Evolutionary conservation across 2,329 filamentous ascomycete species (phyloP).

Genomic region (Talaromyces piceae): DNA sequence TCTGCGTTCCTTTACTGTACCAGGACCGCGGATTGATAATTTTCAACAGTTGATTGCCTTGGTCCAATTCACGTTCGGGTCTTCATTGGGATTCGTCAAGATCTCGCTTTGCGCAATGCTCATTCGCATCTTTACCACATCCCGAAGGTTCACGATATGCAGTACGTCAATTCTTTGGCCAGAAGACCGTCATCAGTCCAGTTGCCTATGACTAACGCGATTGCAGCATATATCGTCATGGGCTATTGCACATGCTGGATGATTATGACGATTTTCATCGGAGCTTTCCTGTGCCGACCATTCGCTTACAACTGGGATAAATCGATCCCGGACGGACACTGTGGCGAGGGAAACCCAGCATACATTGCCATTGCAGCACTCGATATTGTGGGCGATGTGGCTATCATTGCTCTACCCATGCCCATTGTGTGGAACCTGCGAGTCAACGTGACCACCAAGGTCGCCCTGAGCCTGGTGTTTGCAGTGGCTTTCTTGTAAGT

Average conservation of each 20-base stretch:
- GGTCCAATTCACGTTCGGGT: no score
- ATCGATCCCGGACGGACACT: constrained; percentile 14
- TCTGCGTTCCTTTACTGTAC: no score
- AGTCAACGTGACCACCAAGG: constrained; percentile 17
- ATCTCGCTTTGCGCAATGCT: no score
- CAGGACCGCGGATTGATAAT: no score
- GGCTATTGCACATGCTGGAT: not conserved
- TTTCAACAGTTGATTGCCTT: no score
- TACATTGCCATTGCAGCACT: constrained; percentile 19
- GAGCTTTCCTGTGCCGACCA: constrained; percentile 14
- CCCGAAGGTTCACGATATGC: no score
- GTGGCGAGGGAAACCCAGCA: constrained; percentile 17
- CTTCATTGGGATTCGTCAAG: no score
- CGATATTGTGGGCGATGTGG: constrained; percentile 19
- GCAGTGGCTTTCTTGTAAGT: constrained; percentile 19
- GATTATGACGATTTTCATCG: not conserved
- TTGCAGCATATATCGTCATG: no score
- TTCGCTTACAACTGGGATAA: constrained; percentile 17
- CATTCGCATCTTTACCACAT: no score
- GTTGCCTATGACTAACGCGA: no score
- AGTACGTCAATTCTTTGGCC: no score
- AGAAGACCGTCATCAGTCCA: no score
- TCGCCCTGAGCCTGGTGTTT: constrained; percentile 18
- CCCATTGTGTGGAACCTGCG: constrained; percentile 21
- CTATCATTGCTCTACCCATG: constrained; percentile 18